Percentiles rank a stretch among this genome's conserved stretches.
Conservation (phyloP, 176 grass and related monocot species). For the Paspalum vaginatum region DNA sequence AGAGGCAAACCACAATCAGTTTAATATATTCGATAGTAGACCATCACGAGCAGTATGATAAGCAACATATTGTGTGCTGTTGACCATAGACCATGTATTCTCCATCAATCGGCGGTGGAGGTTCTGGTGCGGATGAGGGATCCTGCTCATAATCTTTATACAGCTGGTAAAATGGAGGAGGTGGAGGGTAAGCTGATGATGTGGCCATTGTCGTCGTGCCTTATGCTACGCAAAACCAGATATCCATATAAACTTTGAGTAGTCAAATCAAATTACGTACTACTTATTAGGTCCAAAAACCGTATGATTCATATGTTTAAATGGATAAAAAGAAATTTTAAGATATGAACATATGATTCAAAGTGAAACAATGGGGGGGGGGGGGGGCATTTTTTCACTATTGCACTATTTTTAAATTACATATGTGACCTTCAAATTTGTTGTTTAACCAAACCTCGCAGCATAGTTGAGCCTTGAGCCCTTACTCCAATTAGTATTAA, state of each 20-base stretch:
- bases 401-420: background rate
- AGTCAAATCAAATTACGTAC: background rate
- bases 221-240: background rate
- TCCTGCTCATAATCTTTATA: slow-evolving; percentile 80
- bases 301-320: slow-evolving; percentile 8
- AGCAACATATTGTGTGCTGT: slow-evolving; percentile 66
- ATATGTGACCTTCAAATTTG: background rate
- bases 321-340: background rate
- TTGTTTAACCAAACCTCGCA: too few relatives aligned
- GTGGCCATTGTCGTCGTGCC: slow-evolving; percentile 53
- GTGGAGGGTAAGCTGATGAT: slow-evolving; percentile 74
- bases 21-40: background rate
- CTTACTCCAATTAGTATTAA: too few relatives aligned
- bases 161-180: slow-evolving; percentile 79
- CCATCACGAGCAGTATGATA: background rate
- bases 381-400: background rate
- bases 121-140: slow-evolving; percentile 63
- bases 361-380: background rate
- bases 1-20: slow-evolving; percentile 13
- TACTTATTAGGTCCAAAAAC: background rate
- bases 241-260: background rate
- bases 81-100: slow-evolving; percentile 61
- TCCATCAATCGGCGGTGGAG: slow-evolving; percentile 62
- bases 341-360: background rate
- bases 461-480: too few relatives aligned